Evolutionary conservation across 192 early-diverging fungal genomes (phyloP), one percentile per base, ranked within the genome.

Genomic region (Bifiguratus adelaidae): DNA sequence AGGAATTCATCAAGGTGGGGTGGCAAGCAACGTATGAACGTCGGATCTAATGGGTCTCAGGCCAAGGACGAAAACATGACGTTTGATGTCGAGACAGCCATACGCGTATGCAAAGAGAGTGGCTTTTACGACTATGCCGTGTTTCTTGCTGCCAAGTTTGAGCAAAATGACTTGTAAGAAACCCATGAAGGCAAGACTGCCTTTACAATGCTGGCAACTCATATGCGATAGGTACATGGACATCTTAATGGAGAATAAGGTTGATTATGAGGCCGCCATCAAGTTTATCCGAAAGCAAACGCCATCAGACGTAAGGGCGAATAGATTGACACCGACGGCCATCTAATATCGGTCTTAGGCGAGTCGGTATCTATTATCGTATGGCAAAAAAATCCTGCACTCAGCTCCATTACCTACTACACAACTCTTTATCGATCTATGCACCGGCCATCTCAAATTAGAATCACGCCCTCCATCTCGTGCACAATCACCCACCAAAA

Each of bases 61-160:
- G 58, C 80, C 63, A 82, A 77, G 8, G 82, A 84, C 53, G 77
- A 67, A 15, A 82, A 90, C 40, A 67, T 85, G 40, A 78, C 76
- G 20, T 98, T 98, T 62, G 95, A 98, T 52, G 68, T 96, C 6
- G 91, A 95, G 42, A 96, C 90, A 0, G 95, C 92, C 22, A 95
- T 98, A 47, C 71, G 80, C 34, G 92, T 95, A 9, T 96, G 92
- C 59, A 70, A 91, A 12, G 85, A 88, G 48, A 86, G 91, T 0
- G 89, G 91, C 0, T 96, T 91, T 61, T 78, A 77, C 52, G 77
- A 86, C 24, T 91, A 96, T 47, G 92, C 92, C n/a, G 73, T 92
- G n/a, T 85, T 81, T 41, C 60, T 99, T 29, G 89, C 92, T 3
- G 76, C 83, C 57, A 82, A 81, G 54, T 91, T 83, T 55, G 62